Percentiles rank a stretch among this genome's conserved stretches.
phyloP scores from a whole-genome alignment of 352 stramenopile species.

The Phytopythium vexans region DNA sequence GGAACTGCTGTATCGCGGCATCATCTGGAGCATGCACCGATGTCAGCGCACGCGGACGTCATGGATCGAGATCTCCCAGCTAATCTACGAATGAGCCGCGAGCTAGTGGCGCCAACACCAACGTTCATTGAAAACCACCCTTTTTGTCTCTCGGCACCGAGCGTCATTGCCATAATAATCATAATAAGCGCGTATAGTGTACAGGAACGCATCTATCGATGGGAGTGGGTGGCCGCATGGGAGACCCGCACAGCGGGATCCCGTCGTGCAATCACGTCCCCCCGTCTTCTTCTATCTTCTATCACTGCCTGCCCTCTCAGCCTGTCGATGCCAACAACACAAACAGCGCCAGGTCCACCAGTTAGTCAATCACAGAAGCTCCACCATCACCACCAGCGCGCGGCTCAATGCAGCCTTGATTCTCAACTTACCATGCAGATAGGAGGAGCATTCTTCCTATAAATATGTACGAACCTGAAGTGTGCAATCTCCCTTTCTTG shows the following conservation, averaged over 20 bases:
- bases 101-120: too few species aligned
- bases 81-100: constrained; percentile 27
- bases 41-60: constrained; percentile 40
- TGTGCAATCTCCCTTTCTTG: constrained; percentile 15
- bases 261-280: too few species aligned
- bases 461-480: constrained; percentile 62
- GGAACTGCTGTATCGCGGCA: constrained; percentile 63
- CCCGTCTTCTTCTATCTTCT: constrained; percentile 19
- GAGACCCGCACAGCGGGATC: too few species aligned
- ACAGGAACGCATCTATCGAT: too few species aligned
- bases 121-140: too few species aligned
- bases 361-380: too few species aligned
- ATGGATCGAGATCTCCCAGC: constrained; percentile 74
- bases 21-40: constrained; percentile 58
- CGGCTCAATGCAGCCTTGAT: constrained; percentile 8
- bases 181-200: too few species aligned
- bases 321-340: constrained; percentile 11
- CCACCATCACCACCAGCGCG: too few species aligned
- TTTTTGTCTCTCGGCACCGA: too few species aligned
- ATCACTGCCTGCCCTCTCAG: constrained; percentile 12
- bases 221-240: too few species aligned
- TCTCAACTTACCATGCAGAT: constrained; percentile 38
- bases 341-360: neutral
- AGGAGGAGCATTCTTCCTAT: constrained; percentile 27
- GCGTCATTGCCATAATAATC: too few species aligned